Evolutionary conservation across 768 basidiomycete species (phyloP).

Genomic region (Leccinum disarticulatum): DNA sequence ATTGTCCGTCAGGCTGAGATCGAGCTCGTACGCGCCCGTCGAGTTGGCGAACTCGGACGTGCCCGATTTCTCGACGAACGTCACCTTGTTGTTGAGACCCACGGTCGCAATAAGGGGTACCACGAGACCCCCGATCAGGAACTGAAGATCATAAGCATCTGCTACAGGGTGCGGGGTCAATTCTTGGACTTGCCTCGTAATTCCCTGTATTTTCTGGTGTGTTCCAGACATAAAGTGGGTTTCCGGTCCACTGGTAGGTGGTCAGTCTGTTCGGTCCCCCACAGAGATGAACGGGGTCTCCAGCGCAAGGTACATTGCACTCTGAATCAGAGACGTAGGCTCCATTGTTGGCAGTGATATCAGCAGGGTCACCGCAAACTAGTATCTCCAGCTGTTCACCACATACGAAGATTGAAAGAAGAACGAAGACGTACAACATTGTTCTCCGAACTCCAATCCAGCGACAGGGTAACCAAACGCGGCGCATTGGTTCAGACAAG

Average conservation of each 20-base stretch:
- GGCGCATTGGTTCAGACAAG: slow-evolving; percentile 68
- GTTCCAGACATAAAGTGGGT: slow-evolving; percentile 57
- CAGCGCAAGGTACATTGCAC: slow-evolving; percentile 58
- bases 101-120: slow-evolving; percentile 75
- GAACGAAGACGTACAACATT: slow-evolving; percentile 60
- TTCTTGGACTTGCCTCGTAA: slow-evolving; percentile 56
- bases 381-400: background rate
- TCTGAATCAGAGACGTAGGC: slow-evolving; percentile 35
- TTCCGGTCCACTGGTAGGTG: slow-evolving; percentile 54
- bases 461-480: slow-evolving; percentile 71
- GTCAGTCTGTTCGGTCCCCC: slow-evolving; percentile 56
- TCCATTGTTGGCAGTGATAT: slow-evolving; percentile 43
- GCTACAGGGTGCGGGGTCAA: background rate
- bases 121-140: slow-evolving; percentile 56
- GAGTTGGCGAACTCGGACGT: slow-evolving; percentile 58
- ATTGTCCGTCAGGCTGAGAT: slow-evolving; percentile 52
- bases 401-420: background rate
- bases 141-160: slow-evolving; percentile 28
- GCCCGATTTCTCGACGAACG: slow-evolving; percentile 70
- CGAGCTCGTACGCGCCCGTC: slow-evolving; percentile 79
- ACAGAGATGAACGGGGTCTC: slow-evolving; percentile 68
- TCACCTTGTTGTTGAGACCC: slow-evolving; percentile 79
- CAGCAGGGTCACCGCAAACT: slow-evolving; percentile 72
- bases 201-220: slow-evolving; percentile 61
- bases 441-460: slow-evolving; percentile 66